Percentiles rank a stretch among this genome's conserved stretches.
Conservation (phyloP, 495 filamentous ascomycete genomes). For the Hyaloscypha bicolor region DNA sequence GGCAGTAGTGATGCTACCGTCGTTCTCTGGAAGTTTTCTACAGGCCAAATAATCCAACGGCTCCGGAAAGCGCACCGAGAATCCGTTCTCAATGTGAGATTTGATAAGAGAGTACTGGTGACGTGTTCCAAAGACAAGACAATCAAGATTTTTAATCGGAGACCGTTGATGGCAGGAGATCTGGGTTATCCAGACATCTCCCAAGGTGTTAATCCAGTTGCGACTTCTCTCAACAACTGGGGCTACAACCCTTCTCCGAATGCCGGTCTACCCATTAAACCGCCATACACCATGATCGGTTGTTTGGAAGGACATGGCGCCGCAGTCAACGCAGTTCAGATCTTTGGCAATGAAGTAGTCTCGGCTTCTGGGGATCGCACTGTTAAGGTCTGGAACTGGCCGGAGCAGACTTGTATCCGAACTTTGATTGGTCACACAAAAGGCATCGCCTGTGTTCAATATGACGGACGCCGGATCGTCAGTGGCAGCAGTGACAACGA, state of each 20-base stretch:
- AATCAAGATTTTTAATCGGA: conserved; percentile 93
- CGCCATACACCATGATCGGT: conserved; percentile 76
- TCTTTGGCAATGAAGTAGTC: conserved; percentile 83
- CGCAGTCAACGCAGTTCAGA: conserved; percentile 95
- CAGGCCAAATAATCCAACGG: conserved; percentile 74
- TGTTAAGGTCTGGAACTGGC: conserved; percentile 93
- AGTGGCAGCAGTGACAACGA: conserved; percentile 94
- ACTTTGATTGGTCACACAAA: conserved; percentile 88
- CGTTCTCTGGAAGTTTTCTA: conserved; percentile 92
- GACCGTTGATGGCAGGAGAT: conserved; percentile 65
- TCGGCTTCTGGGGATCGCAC: conserved; percentile 91
- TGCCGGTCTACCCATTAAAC: conserved; percentile 48
- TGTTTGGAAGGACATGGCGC: conserved; percentile 80
- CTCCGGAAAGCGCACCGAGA: conserved; percentile 79
- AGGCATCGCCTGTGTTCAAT: conserved; percentile 97
- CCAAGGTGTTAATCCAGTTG: conserved; percentile 57
- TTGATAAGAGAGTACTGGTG: conserved; percentile 86
- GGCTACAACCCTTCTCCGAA: conserved; percentile 49
- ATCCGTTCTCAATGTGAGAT: conserved; percentile 93
- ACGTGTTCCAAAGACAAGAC: conserved; percentile 97
- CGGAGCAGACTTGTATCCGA: conserved; percentile 69
- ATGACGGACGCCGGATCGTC: conserved; percentile 94
- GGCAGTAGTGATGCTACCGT: conserved; percentile 90
- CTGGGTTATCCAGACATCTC: conserved; percentile 61
- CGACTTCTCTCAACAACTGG: conserved; percentile 48